Conservation (phyloP, 23 red algal genomes). For the Gracilaria vermiculophylla region DNA sequence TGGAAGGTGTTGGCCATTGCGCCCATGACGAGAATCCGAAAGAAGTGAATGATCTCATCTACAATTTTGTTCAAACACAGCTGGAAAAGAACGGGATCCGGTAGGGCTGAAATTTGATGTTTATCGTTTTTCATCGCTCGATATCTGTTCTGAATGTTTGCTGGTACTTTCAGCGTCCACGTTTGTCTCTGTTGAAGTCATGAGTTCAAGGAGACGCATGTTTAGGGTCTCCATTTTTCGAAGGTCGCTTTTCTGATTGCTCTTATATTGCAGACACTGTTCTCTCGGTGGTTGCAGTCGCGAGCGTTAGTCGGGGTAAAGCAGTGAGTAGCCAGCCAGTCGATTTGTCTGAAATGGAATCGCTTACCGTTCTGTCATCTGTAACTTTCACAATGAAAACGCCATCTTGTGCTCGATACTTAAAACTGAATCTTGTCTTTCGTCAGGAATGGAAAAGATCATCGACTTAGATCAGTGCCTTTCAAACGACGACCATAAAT, state of each 20-base stretch:
- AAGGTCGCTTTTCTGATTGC: conserved; percentile 59
- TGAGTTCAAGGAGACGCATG: conserved; percentile 63
- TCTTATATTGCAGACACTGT: conserved; percentile 69
- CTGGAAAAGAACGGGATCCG: background rate
- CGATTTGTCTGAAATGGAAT: too few species aligned
- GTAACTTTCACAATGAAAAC: conserved; percentile 65
- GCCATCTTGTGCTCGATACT: conserved; percentile 47
- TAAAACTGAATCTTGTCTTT: conserved; percentile 65
- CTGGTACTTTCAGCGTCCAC: conserved; percentile 23
- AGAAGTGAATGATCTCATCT: conserved; percentile 62
- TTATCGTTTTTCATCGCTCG: background rate
- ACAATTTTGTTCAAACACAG: conserved; percentile 58
- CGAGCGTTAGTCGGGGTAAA: background rate
- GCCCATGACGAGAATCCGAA: conserved; percentile 90
- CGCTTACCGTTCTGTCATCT: conserved; percentile 61
- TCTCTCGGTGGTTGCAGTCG: background rate
- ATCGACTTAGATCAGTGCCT: background rate
- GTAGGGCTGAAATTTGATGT: background rate
- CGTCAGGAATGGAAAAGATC: background rate
- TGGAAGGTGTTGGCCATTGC: conserved; percentile 88
- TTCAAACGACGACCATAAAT: background rate
- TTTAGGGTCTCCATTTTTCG: conserved; percentile 64
- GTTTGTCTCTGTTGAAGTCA: conserved; percentile 34
- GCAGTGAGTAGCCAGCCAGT: background rate
- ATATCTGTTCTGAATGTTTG: background rate